A percentile compares a stretch with the other conserved stretches of the same genome.
Evolutionary conservation across 495 filamentous ascomycete genomes (phyloP).

Genomic region (Wilcoxina mikolae): DNA sequence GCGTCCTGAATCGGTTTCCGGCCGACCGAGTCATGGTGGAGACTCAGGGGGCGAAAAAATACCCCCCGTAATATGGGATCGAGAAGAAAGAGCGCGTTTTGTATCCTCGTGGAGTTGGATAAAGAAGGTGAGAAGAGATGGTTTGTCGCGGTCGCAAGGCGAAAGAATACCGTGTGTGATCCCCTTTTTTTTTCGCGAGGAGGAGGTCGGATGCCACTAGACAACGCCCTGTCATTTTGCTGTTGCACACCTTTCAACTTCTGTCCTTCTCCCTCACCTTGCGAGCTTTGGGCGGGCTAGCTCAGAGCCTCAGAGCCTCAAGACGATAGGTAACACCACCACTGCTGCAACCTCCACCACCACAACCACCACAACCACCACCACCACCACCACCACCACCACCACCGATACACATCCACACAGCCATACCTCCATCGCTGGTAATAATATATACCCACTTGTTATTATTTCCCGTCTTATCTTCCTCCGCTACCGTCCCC

Average conservation of each 20-base stretch:
- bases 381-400: slow-evolving; percentile 8
- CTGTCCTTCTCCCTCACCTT: too few species aligned
- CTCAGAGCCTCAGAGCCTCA: too few species aligned
- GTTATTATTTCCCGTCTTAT: too few species aligned
- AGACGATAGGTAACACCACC: too few species aligned
- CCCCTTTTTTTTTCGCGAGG: slow-evolving; percentile 8
- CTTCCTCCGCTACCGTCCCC: too few species aligned
- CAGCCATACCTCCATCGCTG: background rate
- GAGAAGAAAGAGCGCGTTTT: slow-evolving; percentile 25
- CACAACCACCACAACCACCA: background rate
- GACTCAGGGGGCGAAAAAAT: slow-evolving; percentile 26
- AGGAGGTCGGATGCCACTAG: slow-evolving; percentile 2
- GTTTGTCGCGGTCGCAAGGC: slow-evolving; percentile 27
- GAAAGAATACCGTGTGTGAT: background rate
- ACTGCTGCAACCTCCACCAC: background rate
- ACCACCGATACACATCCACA: slow-evolving; percentile 5
- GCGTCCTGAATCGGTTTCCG: slow-evolving; percentile 47
- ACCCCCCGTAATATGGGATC: slow-evolving; percentile 21
- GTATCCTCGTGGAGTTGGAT: slow-evolving; percentile 16
- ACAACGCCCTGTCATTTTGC: background rate
- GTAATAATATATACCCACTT: background rate
- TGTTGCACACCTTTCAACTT: background rate
- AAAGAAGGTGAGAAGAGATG: slow-evolving; percentile 21
- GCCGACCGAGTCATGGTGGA: slow-evolving; percentile 30
- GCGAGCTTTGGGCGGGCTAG: too few species aligned